Conservation (phyloP, 1,284 basidiomycete species). For the Termitomyces sp. region DNA sequence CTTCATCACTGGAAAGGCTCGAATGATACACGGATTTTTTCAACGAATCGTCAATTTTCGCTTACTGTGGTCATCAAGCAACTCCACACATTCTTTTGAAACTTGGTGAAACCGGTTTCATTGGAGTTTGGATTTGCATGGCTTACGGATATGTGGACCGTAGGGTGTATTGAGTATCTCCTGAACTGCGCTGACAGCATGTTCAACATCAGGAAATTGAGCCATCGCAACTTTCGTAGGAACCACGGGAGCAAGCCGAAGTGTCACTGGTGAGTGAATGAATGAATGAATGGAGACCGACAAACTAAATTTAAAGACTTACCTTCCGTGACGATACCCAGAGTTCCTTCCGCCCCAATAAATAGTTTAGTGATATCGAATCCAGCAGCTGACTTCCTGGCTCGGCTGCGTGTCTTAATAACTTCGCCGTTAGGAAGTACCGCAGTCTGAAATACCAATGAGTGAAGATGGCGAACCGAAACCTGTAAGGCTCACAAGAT, state of each 20-base stretch:
- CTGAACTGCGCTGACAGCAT: constrained; percentile 71
- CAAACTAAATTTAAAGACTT: constrained; percentile 4
- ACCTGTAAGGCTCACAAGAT: constrained; percentile 44
- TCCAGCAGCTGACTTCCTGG: constrained; percentile 88
- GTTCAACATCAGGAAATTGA: constrained; percentile 59
- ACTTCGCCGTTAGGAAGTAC: constrained; percentile 90
- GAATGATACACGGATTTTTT: not conserved
- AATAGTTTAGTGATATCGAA: constrained; percentile 94
- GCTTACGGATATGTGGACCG: constrained; percentile 51
- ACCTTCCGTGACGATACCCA: constrained; percentile 93
- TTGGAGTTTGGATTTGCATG: not conserved
- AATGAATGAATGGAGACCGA: not conserved
- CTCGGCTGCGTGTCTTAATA: constrained; percentile 85
- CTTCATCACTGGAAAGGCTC: constrained; percentile 52
- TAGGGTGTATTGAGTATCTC: constrained; percentile 69
- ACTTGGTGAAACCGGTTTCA: not conserved
- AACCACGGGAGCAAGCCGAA: constrained; percentile 72
- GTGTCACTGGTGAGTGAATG: constrained; percentile 45
- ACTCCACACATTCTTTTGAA: constrained; percentile 70
- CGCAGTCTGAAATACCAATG: constrained; percentile 54
- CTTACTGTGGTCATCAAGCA: constrained; percentile 69
- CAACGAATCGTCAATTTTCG: not conserved
- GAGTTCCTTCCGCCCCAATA: constrained; percentile 91
- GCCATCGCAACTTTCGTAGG: constrained; percentile 74
- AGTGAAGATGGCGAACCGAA: constrained; percentile 6